phyloP scores from a whole-genome alignment of 176 grass and related monocot species.

The Stipa capillata region DNA sequence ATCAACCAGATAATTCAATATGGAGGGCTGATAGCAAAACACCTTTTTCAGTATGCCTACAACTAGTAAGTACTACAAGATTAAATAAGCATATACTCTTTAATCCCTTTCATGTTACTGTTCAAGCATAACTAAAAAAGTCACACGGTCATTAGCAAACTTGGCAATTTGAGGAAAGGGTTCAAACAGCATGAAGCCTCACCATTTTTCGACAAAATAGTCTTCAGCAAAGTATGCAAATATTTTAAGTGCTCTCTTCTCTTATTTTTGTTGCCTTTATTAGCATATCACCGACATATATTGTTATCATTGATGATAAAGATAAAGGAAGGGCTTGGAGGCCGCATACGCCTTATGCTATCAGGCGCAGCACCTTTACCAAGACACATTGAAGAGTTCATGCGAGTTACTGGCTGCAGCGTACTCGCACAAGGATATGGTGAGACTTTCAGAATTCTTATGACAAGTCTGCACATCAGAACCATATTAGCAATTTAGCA shows the following conservation, averaged over 20 bases:
- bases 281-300: not conserved
- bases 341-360: conserved; percentile 66
- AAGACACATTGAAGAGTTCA: conserved; percentile 80
- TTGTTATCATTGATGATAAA: not conserved
- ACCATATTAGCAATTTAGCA: not conserved
- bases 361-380: conserved; percentile 88
- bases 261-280: not conserved
- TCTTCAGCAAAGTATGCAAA: conserved; percentile 69
- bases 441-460: conserved; percentile 9
- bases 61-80: conserved; percentile 51
- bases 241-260: not conserved
- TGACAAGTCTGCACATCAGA: not conserved
- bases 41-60: conserved; percentile 86
- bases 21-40: conserved; percentile 60
- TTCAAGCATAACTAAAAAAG: not conserved
- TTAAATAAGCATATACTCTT: not conserved
- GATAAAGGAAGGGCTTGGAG: conserved; percentile 83
- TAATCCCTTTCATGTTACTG: not conserved
- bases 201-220: conserved; percentile 80
- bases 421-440: conserved; percentile 93
- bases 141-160: conserved; percentile 39
- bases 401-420: conserved; percentile 71
- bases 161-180: conserved; percentile 64
- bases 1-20: conserved; percentile 78
- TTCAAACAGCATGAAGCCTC: conserved; percentile 91